Evolutionary conservation across 2,329 filamentous ascomycete species (phyloP).

Genomic region (Colletotrichum sp.): DNA sequence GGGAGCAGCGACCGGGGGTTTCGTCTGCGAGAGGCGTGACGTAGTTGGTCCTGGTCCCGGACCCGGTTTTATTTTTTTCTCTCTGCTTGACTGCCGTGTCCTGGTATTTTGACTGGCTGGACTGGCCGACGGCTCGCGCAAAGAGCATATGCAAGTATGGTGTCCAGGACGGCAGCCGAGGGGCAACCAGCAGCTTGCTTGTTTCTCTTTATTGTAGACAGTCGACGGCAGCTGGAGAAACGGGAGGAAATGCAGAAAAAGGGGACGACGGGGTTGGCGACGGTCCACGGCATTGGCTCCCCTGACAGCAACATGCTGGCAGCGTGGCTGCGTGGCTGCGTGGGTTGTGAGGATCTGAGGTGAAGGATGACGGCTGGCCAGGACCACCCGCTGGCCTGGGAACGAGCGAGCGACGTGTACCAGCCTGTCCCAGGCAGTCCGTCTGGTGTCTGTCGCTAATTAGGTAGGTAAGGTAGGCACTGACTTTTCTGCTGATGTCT

Average conservation of each 20-base stretch:
- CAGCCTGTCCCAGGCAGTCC: slow-evolving; percentile 13
- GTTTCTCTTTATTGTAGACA: neutral
- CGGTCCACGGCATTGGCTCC: slow-evolving; percentile 1
- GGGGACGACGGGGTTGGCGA: neutral
- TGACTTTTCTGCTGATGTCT: slow-evolving; percentile 5
- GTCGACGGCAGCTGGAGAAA: neutral
- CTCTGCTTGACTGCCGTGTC: neutral
- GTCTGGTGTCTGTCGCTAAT: slow-evolving; percentile 4
- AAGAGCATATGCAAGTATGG: neutral
- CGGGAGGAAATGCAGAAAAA: neutral
- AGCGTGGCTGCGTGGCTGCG: neutral
- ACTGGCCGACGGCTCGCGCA: neutral
- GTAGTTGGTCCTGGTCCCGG: slow-evolving; percentile 15
- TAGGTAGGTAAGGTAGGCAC: neutral
- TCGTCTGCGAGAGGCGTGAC: slow-evolving; percentile 19
- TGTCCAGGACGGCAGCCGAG: neutral
- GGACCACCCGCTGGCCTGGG: slow-evolving; percentile 13
- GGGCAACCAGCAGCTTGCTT: neutral
- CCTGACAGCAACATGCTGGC: neutral
- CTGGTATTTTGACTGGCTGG: neutral
- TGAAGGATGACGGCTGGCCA: neutral
- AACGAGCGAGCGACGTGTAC: slow-evolving; percentile 3
- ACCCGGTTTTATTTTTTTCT: slow-evolving; percentile 9
- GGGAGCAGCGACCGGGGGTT: slow-evolving; percentile 12
- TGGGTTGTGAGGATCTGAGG: neutral